Evolutionary conservation across 2,329 filamentous ascomycete genomes (phyloP).

Genomic region (Aspergillus aculeatinus): DNA sequence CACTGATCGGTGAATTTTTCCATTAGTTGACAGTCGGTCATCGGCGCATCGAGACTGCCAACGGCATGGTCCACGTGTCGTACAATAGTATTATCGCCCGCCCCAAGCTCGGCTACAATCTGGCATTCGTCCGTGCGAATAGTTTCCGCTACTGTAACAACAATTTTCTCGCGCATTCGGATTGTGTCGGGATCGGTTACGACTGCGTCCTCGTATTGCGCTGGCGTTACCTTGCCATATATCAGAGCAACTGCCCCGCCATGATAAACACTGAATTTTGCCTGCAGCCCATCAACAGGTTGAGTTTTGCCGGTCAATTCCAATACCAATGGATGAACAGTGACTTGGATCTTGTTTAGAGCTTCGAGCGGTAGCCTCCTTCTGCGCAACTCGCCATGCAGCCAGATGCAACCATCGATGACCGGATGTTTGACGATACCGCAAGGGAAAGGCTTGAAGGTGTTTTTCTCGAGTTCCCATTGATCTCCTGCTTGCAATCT

Average conservation of each 20-base stretch:
- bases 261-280: constrained; percentile 58
- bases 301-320: constrained; percentile 53
- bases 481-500: constrained; percentile 29
- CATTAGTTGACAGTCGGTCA: constrained; percentile 48
- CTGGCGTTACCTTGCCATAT: constrained; percentile 53
- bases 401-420: constrained; percentile 53
- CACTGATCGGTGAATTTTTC: constrained; percentile 54
- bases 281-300: constrained; percentile 52
- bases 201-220: constrained; percentile 51
- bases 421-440: constrained; percentile 58
- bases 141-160: constrained; percentile 43
- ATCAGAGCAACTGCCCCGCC: constrained; percentile 53
- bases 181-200: constrained; percentile 47
- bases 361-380: constrained; percentile 31
- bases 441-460: constrained; percentile 59
- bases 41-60: constrained; percentile 50
- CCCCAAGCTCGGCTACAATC: constrained; percentile 39
- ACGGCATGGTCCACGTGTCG: constrained; percentile 53
- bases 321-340: constrained; percentile 54
- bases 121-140: constrained; percentile 46
- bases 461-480: constrained; percentile 57
- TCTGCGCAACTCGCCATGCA: constrained; percentile 41
- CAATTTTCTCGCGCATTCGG: constrained; percentile 46
- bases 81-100: constrained; percentile 37
- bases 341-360: constrained; percentile 43